Evolutionary conservation across 139 green algal genomes (phyloP).

Genomic region (Klebsormidium nitens): DNA sequence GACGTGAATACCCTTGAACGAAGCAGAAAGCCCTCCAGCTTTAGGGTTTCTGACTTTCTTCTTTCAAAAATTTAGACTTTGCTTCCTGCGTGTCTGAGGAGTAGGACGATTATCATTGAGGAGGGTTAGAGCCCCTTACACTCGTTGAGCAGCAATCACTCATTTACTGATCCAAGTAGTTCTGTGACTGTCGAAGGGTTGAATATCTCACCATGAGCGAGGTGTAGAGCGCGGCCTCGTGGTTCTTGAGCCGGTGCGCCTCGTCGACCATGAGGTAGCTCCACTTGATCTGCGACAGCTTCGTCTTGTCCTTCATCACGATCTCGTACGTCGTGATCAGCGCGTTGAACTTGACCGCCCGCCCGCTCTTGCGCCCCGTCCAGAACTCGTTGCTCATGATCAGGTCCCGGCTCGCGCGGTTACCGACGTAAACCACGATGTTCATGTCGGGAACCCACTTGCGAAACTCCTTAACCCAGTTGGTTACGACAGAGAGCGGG

Average conservation of each 20-base stretch:
- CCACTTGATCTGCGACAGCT: conserved; percentile 61
- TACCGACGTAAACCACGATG: conserved; percentile 82
- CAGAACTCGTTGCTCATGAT: conserved; percentile 58
- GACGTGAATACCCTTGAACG: too few species aligned
- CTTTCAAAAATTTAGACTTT: too few species aligned
- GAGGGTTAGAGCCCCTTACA: too few species aligned
- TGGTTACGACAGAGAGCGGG: conserved; percentile 78
- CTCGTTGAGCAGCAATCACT: too few species aligned
- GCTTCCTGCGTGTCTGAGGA: too few species aligned
- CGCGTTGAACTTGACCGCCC: conserved; percentile 63
- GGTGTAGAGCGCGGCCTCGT: conserved; percentile 73
- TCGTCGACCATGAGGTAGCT: conserved; percentile 81
- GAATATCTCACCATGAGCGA: conserved; percentile 32
- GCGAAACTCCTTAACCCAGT: conserved; percentile 85
- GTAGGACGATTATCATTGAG: too few species aligned
- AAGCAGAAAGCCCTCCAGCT: too few species aligned
- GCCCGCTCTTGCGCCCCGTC: conserved; percentile 16
- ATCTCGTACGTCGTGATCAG: conserved; percentile 88
- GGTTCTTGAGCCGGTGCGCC: conserved; percentile 79
- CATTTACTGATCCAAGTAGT: too few species aligned
- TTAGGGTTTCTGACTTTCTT: too few species aligned
- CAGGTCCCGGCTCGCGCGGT: conserved; percentile 56
- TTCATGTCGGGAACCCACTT: conserved; percentile 62
- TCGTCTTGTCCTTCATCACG: conserved; percentile 71
- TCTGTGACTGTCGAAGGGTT: too few species aligned